Conservation (phyloP, 176 grass and related monocot species). For the Avena eriantha region DNA sequence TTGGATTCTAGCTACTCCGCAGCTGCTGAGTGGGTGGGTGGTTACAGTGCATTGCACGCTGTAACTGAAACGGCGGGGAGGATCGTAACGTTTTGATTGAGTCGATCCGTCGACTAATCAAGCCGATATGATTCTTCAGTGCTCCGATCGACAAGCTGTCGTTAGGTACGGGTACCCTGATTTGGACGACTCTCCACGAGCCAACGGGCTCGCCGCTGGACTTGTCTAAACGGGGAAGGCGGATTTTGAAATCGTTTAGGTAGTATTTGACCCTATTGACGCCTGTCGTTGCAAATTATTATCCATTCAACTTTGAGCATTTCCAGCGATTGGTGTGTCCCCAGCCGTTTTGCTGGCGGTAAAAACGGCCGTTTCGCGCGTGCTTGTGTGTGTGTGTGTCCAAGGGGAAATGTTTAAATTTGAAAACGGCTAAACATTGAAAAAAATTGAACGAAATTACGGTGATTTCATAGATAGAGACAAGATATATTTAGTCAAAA, state of each 20-base stretch:
- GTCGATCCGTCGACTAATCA: not conserved
- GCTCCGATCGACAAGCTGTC: conserved; percentile 20
- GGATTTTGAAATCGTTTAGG: not conserved
- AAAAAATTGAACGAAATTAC: too few relatives aligned
- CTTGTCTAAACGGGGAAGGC: not conserved
- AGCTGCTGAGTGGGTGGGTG: not conserved
- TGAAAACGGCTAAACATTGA: too few relatives aligned
- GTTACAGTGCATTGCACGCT: not conserved
- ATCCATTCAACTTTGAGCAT: too few relatives aligned
- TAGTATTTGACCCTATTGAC: not conserved
- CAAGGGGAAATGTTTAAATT: too few relatives aligned
- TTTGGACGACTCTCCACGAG: not conserved
- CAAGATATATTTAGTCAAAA: too few relatives aligned
- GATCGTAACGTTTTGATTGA: not conserved
- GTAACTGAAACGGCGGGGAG: not conserved
- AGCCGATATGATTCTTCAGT: not conserved
- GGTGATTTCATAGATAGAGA: too few relatives aligned
- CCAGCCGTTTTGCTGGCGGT: too few relatives aligned
- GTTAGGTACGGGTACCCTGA: conserved; percentile 28
- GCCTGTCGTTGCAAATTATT: not conserved
- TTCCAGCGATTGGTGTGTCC: too few relatives aligned
- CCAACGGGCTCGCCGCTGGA: conserved; percentile 2
- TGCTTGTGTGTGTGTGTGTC: too few relatives aligned
- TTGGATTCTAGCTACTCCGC: not conserved
- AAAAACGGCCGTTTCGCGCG: too few relatives aligned